Percentiles rank a stretch among this genome's conserved stretches.
phyloP scores from a whole-genome alignment of 805 yeast genomes.

The Kodamaea kaohsiungensis region DNA sequence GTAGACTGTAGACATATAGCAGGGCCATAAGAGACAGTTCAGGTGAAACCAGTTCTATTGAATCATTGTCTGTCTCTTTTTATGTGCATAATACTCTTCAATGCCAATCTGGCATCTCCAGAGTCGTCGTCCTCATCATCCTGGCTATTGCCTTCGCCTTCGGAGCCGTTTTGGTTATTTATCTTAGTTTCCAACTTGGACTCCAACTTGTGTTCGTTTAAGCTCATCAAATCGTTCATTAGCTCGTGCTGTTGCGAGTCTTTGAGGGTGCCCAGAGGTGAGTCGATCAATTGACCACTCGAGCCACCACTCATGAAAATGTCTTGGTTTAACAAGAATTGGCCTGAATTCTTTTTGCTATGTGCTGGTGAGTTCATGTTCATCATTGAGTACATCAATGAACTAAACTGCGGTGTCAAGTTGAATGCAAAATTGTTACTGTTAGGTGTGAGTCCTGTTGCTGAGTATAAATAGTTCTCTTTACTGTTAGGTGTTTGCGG shows the following conservation, averaged over 20 bases:
- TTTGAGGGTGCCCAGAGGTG: constrained; percentile 3
- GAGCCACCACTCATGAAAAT: constrained; percentile 21
- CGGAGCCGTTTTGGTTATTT: not conserved
- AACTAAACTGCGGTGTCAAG: constrained; percentile 42
- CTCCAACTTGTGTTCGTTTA: constrained; percentile 10
- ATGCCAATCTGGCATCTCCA: constrained; percentile 40
- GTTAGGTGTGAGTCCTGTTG: constrained; percentile 34
- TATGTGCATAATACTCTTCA: constrained; percentile 31
- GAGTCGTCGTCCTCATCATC: constrained; percentile 28
- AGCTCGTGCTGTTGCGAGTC: not conserved
- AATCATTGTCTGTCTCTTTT: not conserved
- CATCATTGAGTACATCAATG: constrained; percentile 41
- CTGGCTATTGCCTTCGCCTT: not conserved
- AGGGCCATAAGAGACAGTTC: not conserved
- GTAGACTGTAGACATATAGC: not conserved
- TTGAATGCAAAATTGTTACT: constrained; percentile 25
- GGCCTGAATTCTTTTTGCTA: constrained; percentile 18
- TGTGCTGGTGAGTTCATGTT: constrained; percentile 33
- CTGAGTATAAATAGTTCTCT: constrained; percentile 25
- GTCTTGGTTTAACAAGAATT: constrained; percentile 29
- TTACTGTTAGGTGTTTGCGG: constrained; percentile 40
- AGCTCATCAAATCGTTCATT: constrained; percentile 22
- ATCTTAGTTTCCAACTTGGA: not conserved
- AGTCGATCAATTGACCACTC: constrained; percentile 6
- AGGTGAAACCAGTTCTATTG: not conserved